These are phyloP conservation scores for Sarcodon sp. DNA, from an alignment of 768 basidiomycete genomes.

Conservation along the genomic window DNA sequence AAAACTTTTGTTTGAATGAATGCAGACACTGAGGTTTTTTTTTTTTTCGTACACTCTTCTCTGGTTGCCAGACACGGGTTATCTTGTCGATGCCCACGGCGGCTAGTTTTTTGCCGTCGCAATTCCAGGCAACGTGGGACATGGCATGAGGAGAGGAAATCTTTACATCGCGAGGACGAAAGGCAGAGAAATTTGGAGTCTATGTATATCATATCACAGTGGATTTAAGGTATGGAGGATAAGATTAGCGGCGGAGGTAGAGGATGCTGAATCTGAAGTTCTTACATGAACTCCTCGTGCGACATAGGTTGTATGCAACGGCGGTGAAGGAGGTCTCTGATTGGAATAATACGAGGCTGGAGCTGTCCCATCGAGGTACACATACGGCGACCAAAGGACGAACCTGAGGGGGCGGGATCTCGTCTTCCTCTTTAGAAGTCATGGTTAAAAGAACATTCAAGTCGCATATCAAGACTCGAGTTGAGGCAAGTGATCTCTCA, in stretches of 20 bases:
- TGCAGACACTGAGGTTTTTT: neutral
- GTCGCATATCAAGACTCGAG: too few relatives aligned
- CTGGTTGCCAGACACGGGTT: constrained; percentile 68
- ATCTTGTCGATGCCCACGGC: constrained; percentile 74
- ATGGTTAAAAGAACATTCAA: neutral
- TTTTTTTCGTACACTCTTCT: constrained; percentile 50
- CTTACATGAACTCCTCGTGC: constrained; percentile 67
- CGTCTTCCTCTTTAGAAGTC: constrained; percentile 25
- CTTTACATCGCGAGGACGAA: constrained; percentile 65
- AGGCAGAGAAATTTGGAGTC: constrained; percentile 72
- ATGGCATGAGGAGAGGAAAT: constrained; percentile 51
- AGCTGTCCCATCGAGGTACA: too few relatives aligned
- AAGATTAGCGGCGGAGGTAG: constrained; percentile 1
- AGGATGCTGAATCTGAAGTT: constrained; percentile 4
- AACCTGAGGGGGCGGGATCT: constrained; percentile 14
- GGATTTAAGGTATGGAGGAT: constrained; percentile 2
- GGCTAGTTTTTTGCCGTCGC: constrained; percentile 70
- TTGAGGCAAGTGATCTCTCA: too few relatives aligned
- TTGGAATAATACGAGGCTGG: too few relatives aligned
- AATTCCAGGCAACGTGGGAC: constrained; percentile 75
- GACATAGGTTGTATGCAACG: constrained; percentile 56
- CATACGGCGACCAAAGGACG: too few relatives aligned
- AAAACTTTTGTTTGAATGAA: neutral
- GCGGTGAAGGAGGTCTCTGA: constrained; percentile 50
- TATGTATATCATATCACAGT: constrained; percentile 16